Evolutionary conservation across 768 basidiomycete genomes (phyloP), one percentile per base, ranked within the genome.

Genomic region (Psilocybe tampanensis): DNA sequence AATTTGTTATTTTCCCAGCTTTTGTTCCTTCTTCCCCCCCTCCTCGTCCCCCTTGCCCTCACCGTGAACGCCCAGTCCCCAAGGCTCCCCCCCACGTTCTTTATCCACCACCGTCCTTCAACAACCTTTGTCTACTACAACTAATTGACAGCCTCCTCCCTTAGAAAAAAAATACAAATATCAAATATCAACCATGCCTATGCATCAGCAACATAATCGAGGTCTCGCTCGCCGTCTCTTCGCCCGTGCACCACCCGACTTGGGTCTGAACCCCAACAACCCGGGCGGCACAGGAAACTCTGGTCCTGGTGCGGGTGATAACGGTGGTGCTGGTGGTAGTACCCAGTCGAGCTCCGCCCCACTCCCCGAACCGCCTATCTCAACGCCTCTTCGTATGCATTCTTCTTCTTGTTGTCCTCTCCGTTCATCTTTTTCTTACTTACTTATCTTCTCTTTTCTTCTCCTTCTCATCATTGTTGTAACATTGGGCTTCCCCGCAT

Each of bases 131-230:
- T 22, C 9, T 34, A 33, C 17, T 19, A 29, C 9, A 47, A 22
- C 26, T 19, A 43, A 39, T 33, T 47, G 36, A 55, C 43, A 54
- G 24, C 23, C 19, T 34, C 11, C 1, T 23, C 41, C 5, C 29
- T 29, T 29, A 29, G 9, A 29, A 4, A 29, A 19, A 50, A 47
- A 48, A 49, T 39, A 44, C 11, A 33, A 26, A 34, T 17, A 36
- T 44, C 36, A 54, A n/a, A 55, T 24, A 32, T 32, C 34, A 44
- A 59, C 56, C 29, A 63, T 65, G 56, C 57, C 55, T 44, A 53
- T 62, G 48, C 47, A 58, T 44, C 60, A 71, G 51, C 51, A 69
- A 18, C 67, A 72, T 56, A 64, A 71, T 44, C 70, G 68, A 60
- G 60, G 56, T 26, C 36, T 32, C 42, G 62, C 66, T 23, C 72